Base-by-base conservation (phyloP, 306 rosid species). In the Vicia faba region DNA sequence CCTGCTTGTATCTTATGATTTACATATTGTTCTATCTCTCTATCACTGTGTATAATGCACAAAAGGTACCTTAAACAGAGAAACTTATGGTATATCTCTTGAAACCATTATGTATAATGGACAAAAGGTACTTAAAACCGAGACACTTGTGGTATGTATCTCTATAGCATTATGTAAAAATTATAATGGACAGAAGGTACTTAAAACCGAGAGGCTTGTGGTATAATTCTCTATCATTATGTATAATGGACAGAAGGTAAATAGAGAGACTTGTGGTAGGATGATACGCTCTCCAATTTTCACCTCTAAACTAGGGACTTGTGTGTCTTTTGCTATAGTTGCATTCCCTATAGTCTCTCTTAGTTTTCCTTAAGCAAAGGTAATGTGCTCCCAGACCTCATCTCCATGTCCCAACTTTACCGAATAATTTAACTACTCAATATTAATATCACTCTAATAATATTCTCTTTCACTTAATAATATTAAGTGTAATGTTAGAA, bases 401-500 rank as follows among this genome's bases (percentile, higher is more conserved):
- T 10, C 31, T 51, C 20, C 19, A 10, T 51, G 31, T 51, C 33
- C 58, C 25, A 51, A 51, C 31, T 51, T 40, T 33, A 33, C 38
- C 9, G 9, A 40, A 12, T 11, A 10, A 40, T 40, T 12, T 3
- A 40, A 40, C 4, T 40, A 40, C 13, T 11, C 45, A 7, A 33
- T 48, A 16, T 15, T 26, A 57, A 41, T 8, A 70, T 11, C 46
- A 43, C 11, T 58, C 31, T 26, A 39, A 5, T 70, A 45, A 26
- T 15, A 29, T 44, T 44, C n/a, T 57, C 19, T 43, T 54, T 18
- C 57, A 70, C 46, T 70, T 16, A 11, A 40, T 10, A 51, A 68
- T 20, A 40, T 38, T 41, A 53, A n/a, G 41, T 50, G 19, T 10
- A 25, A 10, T 1, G 36, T 4, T 53, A 39, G 63, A n/a, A 68